These are phyloP conservation scores for Suillus plorans DNA, from an alignment of 768 basidiomycete species.

Conservation along the genomic window DNA sequence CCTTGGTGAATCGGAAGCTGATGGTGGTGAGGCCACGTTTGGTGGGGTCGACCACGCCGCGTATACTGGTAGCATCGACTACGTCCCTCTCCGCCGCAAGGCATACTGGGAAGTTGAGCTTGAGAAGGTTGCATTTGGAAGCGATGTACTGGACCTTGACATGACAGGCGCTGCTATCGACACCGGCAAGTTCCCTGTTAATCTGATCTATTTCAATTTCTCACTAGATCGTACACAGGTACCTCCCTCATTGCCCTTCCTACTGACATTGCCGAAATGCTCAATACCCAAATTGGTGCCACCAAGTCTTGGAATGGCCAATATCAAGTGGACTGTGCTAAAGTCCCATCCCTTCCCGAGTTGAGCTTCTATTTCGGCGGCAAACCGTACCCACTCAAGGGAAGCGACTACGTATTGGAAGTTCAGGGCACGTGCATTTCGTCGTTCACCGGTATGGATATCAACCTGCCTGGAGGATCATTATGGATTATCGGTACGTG, in stretches of 20 bases:
- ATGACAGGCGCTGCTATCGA: constrained; percentile 93
- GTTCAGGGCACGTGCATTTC: constrained; percentile 93
- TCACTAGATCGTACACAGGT: constrained; percentile 41
- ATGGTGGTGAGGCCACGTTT: constrained; percentile 89
- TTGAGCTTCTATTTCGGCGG: constrained; percentile 83
- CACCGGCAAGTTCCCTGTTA: constrained; percentile 54
- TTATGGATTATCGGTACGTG: constrained; percentile 86
- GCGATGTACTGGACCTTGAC: constrained; percentile 86
- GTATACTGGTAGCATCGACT: constrained; percentile 78
- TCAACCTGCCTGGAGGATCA: constrained; percentile 76
- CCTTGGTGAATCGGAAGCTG: constrained; percentile 79
- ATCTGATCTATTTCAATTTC: not conserved
- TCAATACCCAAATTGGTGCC: constrained; percentile 94
- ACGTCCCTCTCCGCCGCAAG: constrained; percentile 90
- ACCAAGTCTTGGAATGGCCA: constrained; percentile 96
- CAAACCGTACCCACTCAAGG: constrained; percentile 75
- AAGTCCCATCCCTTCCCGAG: constrained; percentile 80
- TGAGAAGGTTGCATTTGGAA: constrained; percentile 79
- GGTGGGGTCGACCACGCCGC: constrained; percentile 82
- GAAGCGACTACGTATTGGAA: constrained; percentile 86
- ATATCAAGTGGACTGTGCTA: constrained; percentile 86
- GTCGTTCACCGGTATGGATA: constrained; percentile 88
- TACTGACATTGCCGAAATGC: constrained; percentile 94
- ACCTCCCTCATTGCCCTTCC: constrained; percentile 94
- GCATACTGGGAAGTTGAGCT: constrained; percentile 99